phyloP scores from a whole-genome alignment of 345 rosid species.

The Raphanus raphanistrum region DNA sequence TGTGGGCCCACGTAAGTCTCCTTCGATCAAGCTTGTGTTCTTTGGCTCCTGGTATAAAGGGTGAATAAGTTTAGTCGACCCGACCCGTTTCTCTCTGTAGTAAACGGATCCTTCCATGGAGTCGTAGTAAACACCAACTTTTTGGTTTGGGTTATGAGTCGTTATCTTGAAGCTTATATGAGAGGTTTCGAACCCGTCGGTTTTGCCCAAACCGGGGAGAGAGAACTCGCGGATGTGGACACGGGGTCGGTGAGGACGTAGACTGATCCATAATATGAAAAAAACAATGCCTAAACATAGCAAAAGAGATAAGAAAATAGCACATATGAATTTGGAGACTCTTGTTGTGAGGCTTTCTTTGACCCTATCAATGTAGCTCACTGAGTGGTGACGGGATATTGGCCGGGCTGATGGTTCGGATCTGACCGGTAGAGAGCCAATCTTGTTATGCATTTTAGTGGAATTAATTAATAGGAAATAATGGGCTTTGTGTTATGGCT shows the following conservation, averaged over 20 bases:
- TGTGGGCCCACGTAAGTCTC: conserved; percentile 57
- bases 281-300: conserved; percentile 46
- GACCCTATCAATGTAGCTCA: conserved; percentile 57
- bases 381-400: conserved; percentile 41
- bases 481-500: background rate
- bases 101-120: conserved; percentile 56
- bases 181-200: conserved; percentile 55
- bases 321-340: conserved; percentile 60
- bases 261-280: conserved; percentile 76
- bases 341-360: conserved; percentile 64
- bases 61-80: conserved; percentile 44
- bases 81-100: conserved; percentile 60
- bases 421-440: conserved; percentile 32
- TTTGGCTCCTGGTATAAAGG: conserved; percentile 70
- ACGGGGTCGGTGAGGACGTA: conserved; percentile 87
- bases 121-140: conserved; percentile 59
- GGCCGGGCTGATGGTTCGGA: conserved; percentile 15
- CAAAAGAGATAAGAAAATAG: conserved; percentile 53
- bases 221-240: conserved; percentile 51
- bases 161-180: conserved; percentile 59
- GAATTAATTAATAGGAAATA: conserved; percentile 1
- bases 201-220: conserved; percentile 49
- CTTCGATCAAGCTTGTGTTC: conserved; percentile 53
- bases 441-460: conserved; percentile 38
- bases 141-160: conserved; percentile 70